Evolutionary conservation across 2,329 filamentous ascomycete species (phyloP), one percentile per base, ranked within the genome.

Genomic region (Rutstroemia sp.): DNA sequence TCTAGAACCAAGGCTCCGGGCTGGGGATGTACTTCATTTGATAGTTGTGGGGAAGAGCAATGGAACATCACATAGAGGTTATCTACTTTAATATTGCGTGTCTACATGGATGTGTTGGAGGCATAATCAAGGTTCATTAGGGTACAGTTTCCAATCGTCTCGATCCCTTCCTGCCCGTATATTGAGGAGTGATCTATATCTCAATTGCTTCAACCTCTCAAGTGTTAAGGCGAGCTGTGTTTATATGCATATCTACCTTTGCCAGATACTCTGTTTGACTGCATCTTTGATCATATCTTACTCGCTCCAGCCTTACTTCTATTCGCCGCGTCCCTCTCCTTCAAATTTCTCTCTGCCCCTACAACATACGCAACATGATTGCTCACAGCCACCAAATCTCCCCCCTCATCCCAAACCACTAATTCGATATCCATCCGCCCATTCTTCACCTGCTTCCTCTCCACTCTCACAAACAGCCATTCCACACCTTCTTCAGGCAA

Each of bases 361-460:
- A 90, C 65, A 30, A 86, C 79, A 66, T 90, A 73, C 19, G 77
- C 79, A 58, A 89, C 79, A 69, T 91, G 87, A 63, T 84, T 78
- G 66, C 82, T 85, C 59, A 89, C 65, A 2, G 84, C 85, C 27
- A 91, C 78, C 40, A 90, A 64, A 47, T 88, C 83, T 0, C 83
- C 83, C 1, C 71, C 66, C 38, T 77, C 77, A 71, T 92, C 86
- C 68, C 84, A 70, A 2, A 92, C 73, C 27, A 84, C 72, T 21
- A 92, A 76, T 61, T 92, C 87, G 47, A 91, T 66, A 73, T 95
- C 89, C 67, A 88, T 84, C 57, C 86, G 75, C 1, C 89, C 89
- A 61, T 89, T 84, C 61, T 76, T 78, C 44, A 92, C 80, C 69
- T 77, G 73, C 71, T 89, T 91, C 4, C 83, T 76, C 54, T 79